phyloP scores from a whole-genome alignment of 495 filamentous ascomycete genomes.

The Oidiodendron maius region DNA sequence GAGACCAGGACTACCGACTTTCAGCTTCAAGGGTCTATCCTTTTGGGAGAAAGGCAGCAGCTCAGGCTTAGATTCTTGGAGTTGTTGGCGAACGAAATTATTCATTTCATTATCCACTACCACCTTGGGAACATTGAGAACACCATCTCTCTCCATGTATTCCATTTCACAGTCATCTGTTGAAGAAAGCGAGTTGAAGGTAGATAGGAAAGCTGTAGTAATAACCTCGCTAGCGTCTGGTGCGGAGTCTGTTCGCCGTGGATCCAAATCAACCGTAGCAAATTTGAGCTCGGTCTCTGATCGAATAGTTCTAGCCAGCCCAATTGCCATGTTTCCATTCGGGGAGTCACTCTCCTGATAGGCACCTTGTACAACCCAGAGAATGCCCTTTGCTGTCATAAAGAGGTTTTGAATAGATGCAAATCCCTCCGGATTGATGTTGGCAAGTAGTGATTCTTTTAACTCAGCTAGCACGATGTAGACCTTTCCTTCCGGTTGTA shows the following conservation, averaged over 20 bases:
- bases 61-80: constrained; percentile 14
- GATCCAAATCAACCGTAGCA: constrained; percentile 11
- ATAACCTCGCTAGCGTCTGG: constrained; percentile 4
- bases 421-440: constrained; percentile 22
- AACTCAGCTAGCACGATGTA: constrained; percentile 23
- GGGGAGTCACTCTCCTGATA: not conserved
- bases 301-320: constrained; percentile 8
- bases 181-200: constrained; percentile 7
- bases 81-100: constrained; percentile 11
- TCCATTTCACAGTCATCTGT: constrained; percentile 10
- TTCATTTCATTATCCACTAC: constrained; percentile 30
- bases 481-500: constrained; percentile 7
- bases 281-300: constrained; percentile 15
- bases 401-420: constrained; percentile 32
- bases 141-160: constrained; percentile 5
- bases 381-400: constrained; percentile 24
- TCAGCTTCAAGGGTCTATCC: constrained; percentile 17
- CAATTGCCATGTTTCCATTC: not conserved
- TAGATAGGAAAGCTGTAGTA: constrained; percentile 3
- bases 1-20: constrained; percentile 16
- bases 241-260: not conserved
- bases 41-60: constrained; percentile 12
- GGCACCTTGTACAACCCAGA: constrained; percentile 12
- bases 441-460: constrained; percentile 5
- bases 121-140: constrained; percentile 22